Base-by-base conservation (phyloP, 2,329 filamentous ascomycete species). In the Herpotrichia juniperi region DNA sequence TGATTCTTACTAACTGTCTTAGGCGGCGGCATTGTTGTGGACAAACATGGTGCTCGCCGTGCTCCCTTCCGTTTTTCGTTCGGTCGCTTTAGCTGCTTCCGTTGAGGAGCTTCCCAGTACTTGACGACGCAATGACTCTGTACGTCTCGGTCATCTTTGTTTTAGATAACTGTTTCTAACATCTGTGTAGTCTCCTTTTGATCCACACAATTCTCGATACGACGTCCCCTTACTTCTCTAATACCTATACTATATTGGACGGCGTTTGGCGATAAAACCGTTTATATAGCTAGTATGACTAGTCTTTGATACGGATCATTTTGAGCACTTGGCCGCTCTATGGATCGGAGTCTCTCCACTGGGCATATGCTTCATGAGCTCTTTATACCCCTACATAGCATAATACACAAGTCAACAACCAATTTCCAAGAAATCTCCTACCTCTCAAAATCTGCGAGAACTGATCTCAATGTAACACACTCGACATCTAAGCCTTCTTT, bases 81-180 rank as follows among this genome's bases (percentile, higher is more conserved):
- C 56, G 79, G 81, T 39, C 74, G 76, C 35, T 77, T 83, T 62
- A 81, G 76, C 66, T 84, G 81, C 68, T 83, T 82, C 71, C 74
- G 76, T 52, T 82, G 66, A 71, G 21, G 81, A 45, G 42, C 39
- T 35, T 40, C 39, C 42, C 19, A 32, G 12, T 34, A 39, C 42
- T 47, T 61, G 43, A 65, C 57, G 61, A 63, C 50, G 40, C 60
- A 54, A 70, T 53, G 67, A 68, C 43, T 40, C 17, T 57, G 64
- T 66, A 62, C 14, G 25, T 17, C 17, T 9, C 8, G 4, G 12
- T 9, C 24, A 30, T 9, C 24, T 8, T 8, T 6, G 17, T 10
- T 16, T 19, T 10, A 4, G 21, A 34, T 8, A 8, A 26, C 34
- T 37, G 22, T 4, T 11, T 6, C 25, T 43, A 14, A 43, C 25